Evolutionary conservation across 176 grass and related monocot genomes (phyloP).

Genomic region (Neostapfia colusana): DNA sequence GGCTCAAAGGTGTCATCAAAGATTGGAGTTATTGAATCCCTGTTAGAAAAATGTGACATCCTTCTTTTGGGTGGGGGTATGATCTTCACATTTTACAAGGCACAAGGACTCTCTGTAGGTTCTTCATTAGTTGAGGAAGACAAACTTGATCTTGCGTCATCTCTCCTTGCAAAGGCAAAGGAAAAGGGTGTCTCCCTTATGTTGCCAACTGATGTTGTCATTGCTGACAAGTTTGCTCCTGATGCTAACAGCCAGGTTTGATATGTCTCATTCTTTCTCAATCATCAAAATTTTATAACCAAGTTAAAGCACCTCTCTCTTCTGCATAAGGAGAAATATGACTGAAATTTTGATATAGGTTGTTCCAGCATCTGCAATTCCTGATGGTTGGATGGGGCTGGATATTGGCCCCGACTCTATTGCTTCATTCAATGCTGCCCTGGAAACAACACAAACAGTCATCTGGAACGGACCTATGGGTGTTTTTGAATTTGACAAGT

Average conservation of each 20-base stretch:
- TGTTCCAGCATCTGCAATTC: slow-evolving; percentile 61
- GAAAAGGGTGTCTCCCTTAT: slow-evolving; percentile 67
- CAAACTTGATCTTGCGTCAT: slow-evolving; percentile 64
- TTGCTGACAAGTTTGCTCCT: slow-evolving; percentile 75
- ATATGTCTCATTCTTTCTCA: background rate
- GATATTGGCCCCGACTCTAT: slow-evolving; percentile 69
- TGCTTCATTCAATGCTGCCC: slow-evolving; percentile 50
- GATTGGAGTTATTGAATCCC: slow-evolving; percentile 71
- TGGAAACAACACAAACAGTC: slow-evolving; percentile 64
- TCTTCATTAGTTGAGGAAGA: slow-evolving; percentile 74
- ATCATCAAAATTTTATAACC: no score
- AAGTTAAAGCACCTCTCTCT: background rate
- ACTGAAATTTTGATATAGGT: slow-evolving; percentile 20
- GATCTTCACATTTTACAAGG: slow-evolving; percentile 90
- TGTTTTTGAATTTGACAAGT: slow-evolving; percentile 77
- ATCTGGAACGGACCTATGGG: slow-evolving; percentile 85
- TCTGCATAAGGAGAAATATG: slow-evolving; percentile 10
- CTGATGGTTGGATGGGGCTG: slow-evolving; percentile 85
- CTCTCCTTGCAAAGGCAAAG: slow-evolving; percentile 67
- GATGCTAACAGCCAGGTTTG: slow-evolving; percentile 70
- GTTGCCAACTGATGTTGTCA: slow-evolving; percentile 62
- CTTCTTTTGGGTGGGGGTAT: slow-evolving; percentile 78
- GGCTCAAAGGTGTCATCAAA: slow-evolving; percentile 83
- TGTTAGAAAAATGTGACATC: slow-evolving; percentile 72
- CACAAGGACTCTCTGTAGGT: slow-evolving; percentile 68